Percentiles rank a stretch among this genome's conserved stretches.
Evolutionary conservation across 2,329 filamentous ascomycete species (phyloP).

Genomic region (Penicillium sumatraense): DNA sequence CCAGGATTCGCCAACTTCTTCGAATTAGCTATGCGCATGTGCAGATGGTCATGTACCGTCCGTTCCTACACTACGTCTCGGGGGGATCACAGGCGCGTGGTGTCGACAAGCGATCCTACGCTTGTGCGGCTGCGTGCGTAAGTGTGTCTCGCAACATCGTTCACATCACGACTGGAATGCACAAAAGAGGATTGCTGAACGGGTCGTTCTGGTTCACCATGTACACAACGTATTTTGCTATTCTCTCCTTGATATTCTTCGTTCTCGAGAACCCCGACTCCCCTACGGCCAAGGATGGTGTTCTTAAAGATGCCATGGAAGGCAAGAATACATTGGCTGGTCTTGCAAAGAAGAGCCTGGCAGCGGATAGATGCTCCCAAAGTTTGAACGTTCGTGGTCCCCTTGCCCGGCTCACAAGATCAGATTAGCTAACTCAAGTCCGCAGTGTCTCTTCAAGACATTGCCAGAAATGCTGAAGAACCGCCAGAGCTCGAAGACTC

Average conservation of each 20-base stretch:
- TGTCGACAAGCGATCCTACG: conserved; percentile 66
- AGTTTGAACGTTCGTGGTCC: conserved; percentile 71
- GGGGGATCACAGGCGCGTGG: conserved; percentile 53
- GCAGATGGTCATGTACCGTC: conserved; percentile 67
- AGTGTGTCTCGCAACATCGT: conserved; percentile 69
- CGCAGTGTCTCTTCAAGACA: conserved; percentile 78
- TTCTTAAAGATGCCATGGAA: conserved; percentile 81
- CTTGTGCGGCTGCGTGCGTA: conserved; percentile 68
- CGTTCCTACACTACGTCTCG: conserved; percentile 68
- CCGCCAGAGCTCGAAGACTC: conserved; percentile 50
- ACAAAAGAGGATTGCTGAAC: conserved; percentile 62
- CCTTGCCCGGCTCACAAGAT: neutral
- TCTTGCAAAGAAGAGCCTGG: conserved; percentile 81
- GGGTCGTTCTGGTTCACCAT: conserved; percentile 71
- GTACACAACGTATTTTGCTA: conserved; percentile 71
- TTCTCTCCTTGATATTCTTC: conserved; percentile 67
- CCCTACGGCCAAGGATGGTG: conserved; percentile 66
- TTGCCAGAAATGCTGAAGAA: conserved; percentile 74
- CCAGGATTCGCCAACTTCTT: conserved; percentile 59
- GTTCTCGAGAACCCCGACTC: conserved; percentile 68
- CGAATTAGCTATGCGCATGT: conserved; percentile 68
- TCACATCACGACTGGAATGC: conserved; percentile 69
- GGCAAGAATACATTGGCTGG: conserved; percentile 81
- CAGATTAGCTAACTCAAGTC: conserved; percentile 14
- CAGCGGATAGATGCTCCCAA: conserved; percentile 81